Evolutionary conservation across 2,329 filamentous ascomycete species (phyloP), one percentile per base, ranked within the genome.

Genomic region (Penicillium sp.): DNA sequence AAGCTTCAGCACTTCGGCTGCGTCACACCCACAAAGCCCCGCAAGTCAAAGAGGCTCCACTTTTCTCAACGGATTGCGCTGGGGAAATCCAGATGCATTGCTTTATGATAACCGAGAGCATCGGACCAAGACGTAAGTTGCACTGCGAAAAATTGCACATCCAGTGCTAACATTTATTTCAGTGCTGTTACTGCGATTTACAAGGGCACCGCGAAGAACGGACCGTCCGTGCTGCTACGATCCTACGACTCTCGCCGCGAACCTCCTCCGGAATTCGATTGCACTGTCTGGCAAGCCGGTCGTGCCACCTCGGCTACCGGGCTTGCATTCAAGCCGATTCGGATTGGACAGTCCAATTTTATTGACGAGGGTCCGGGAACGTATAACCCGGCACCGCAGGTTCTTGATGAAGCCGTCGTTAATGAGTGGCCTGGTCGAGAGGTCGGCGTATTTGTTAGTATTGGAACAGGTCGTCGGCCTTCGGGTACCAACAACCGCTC

Each of bases 341-440:
- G 88, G 57, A 88, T 98, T 33, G 93, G 93, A 3, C 92, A 97
- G 68, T 92, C 90, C 0, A 79, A 90, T 8, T 98, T 98, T 65
- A 86, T 95, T 52, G 93, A 98, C 60, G 92, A 97, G 66, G 93
- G 93, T 1, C 79, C 81, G 1, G 93, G 93, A 4, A 90, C 87
- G 54, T 98, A 93, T 72, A 98, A 98, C 66, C 93, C 92, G 0
- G 80, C 90, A 0, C 88, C 90, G 1, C 81, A 87, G 55, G 82
- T 89, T 0, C 79, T 98, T 9, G 92, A 97, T 60, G 93, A 98
- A 72, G 92, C 92, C 5, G 82, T 87, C 0, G 78, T 89, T 39
- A 96, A 95, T 61, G 92, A 97, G 70, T 97, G 90, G 90, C 93
- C 93, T 0, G 92, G 91, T 0, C 81, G 93, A 27, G 91, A 97